Evolutionary conservation across 2,329 filamentous ascomycete genomes (phyloP), one percentile per base, ranked within the genome.

Genomic region (Alternaria triticina): DNA sequence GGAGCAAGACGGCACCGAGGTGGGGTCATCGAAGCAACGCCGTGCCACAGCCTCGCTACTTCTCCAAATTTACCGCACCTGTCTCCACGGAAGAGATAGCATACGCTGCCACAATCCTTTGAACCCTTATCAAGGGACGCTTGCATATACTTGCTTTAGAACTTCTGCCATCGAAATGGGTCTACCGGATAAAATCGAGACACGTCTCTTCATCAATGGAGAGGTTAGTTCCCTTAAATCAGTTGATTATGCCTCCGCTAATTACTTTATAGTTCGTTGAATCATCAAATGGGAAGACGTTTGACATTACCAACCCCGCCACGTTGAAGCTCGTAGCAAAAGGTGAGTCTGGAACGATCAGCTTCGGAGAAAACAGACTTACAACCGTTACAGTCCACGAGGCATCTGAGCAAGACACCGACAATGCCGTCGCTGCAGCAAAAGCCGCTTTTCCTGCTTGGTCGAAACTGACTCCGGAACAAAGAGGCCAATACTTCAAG

Each of bases 291-390:
- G 74, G 74, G 20, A 78, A 76, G 55, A 78, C 74, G 1, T 77
- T 94, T 79, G 91, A 94, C 75, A 85, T 95, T 66, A 83, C 89
- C 80, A 92, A 95, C 80, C 92, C 92, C 17, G 91, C 92, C 55
- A 94, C 92, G 68, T 92, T 94, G 82, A 90, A 93, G 81, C 87
- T 93, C 66, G 89, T 94, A 62, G 94, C 92, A 12, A 89, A 91
- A 62, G 91, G 94, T 57, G 90, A 90, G 45, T 23, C 15, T 45
- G 30, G 50, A 17, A 13, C 5, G 13, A 28, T 11, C 6, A 54
- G 36, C 1, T 36, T 9, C 28, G 8, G n/a, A 5, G 13, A 17
- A 7, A 10, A 11, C 12, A 40, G 30, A 43, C 52, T 57, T 5
- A 59, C 49, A 7, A 25, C 20, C 15, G 90, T 6, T 82, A 33